Evolutionary conservation across 495 filamentous ascomycete genomes (phyloP), one percentile per base, ranked within the genome.

Genomic region (Ascodesmis nigricans): DNA sequence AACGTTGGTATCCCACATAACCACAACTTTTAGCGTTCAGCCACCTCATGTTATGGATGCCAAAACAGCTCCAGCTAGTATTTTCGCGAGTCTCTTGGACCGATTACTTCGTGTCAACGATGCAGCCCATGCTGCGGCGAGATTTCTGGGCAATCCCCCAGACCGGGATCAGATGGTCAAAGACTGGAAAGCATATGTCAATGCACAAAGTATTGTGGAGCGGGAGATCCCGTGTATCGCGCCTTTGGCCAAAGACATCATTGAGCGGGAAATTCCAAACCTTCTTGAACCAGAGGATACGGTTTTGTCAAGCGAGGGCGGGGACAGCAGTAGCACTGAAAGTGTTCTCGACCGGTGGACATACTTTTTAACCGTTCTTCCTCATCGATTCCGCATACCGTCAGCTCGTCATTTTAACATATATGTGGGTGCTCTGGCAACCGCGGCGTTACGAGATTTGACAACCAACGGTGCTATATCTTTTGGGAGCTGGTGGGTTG

Each of bases 401-500:
- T 69, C 63, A 24, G 66, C 65, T 24, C 65, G 57, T 25, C 75
- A 69, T 29, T 63, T 84, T 26, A 62, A 82, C 13, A 66, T 68
- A 51, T 75, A 69, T 40, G 66, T 80, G 15, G 67, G 73, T 36
- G 63, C 66, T 17, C 55, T 81, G 11, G 66, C 75, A 11, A 73
- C 70, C 1, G 67, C 73, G 7, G 68, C 73, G 4, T 59, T 84
- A 51, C 63, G 78, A 25, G 78, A 83, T 44, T 62, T 84, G 37
- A 93, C 84, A 5, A 70, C 93, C 15, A 66, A 66, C 16, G 71
- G 76, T 39, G 80, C 77, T 6, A 67, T 71, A 39, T 91, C 78
- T 46, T 97, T 92, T 49, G 80, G 79, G 9, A 73, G 78, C 1
- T 97, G 87, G 87, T 93, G 87, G 81, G 75, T 92, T 35, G 82